phyloP scores from a whole-genome alignment of 495 filamentous ascomycete genomes.

The Viridothelium virens region DNA sequence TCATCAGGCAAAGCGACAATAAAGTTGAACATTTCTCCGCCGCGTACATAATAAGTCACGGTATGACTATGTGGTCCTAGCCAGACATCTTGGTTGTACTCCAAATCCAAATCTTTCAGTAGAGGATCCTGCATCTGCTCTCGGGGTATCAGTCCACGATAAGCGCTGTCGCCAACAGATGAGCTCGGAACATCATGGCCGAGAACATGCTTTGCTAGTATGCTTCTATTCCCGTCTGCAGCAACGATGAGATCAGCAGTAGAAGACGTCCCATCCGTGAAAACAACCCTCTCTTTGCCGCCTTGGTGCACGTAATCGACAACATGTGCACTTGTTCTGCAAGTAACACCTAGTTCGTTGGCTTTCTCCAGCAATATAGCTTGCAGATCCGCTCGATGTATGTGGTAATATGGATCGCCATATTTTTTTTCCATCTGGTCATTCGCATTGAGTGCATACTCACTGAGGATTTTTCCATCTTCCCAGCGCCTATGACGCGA shows the following conservation, averaged over 20 bases:
- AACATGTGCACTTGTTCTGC: conserved; percentile 36
- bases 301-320: conserved; percentile 35
- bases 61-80: conserved; percentile 47
- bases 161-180: conserved; percentile 54
- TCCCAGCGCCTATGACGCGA: conserved; percentile 29
- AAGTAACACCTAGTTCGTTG: conserved; percentile 36
- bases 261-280: conserved; percentile 33
- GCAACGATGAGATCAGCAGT: conserved; percentile 47
- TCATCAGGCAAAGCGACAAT: conserved; percentile 34
- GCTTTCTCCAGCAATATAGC: conserved; percentile 38
- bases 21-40: conserved; percentile 14
- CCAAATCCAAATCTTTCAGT: conserved; percentile 30
- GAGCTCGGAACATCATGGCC: conserved; percentile 38
- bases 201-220: conserved; percentile 41
- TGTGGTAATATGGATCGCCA: conserved; percentile 45
- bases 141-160: conserved; percentile 48
- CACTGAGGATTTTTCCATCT: conserved; percentile 33
- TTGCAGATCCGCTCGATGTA: conserved; percentile 51
- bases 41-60: conserved; percentile 22
- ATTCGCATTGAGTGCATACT: conserved; percentile 32
- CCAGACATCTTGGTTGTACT: conserved; percentile 33
- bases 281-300: conserved; percentile 29
- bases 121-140: conserved; percentile 44
- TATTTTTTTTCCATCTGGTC: conserved; percentile 33
- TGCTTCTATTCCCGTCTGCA: conserved; percentile 50